Conservation (phyloP, 345 rosid species). For the Linum lewisii region DNA sequence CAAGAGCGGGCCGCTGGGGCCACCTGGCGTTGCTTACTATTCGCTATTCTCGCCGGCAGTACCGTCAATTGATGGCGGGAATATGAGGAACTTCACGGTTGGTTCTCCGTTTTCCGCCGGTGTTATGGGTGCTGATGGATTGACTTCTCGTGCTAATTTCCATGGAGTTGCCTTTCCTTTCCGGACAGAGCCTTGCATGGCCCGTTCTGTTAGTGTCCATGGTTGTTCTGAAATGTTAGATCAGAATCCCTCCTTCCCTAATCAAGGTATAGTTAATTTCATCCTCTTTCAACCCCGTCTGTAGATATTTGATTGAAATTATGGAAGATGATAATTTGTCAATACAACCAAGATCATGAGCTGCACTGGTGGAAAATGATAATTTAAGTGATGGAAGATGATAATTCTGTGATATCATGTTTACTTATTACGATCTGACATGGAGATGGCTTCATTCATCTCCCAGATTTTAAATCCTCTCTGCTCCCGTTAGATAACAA, state of each 20-base stretch:
- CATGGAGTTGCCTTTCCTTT: slow-evolving; percentile 33
- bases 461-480: too few species aligned
- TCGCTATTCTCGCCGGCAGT: slow-evolving; percentile 65
- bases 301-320: neutral
- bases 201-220: slow-evolving; percentile 83
- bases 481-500: too few species aligned
- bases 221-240: slow-evolving; percentile 63
- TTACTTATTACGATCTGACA: too few species aligned
- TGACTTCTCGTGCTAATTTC: slow-evolving; percentile 29
- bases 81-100: slow-evolving; percentile 32
- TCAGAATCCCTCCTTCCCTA: slow-evolving; percentile 24
- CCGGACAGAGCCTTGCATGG: slow-evolving; percentile 55
- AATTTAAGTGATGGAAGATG: too few species aligned
- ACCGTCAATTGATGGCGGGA: slow-evolving; percentile 52
- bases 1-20: slow-evolving; percentile 96
- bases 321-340: neutral
- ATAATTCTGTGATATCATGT: too few species aligned
- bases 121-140: slow-evolving; percentile 46
- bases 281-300: neutral
- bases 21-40: slow-evolving; percentile 71
- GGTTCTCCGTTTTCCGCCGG: slow-evolving; percentile 77
- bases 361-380: neutral
- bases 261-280: slow-evolving; percentile 32
- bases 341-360: neutral
- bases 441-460: too few species aligned